Evolutionary conservation across 1,284 basidiomycete species (phyloP).

Genomic region (Cronartium quercuum): DNA sequence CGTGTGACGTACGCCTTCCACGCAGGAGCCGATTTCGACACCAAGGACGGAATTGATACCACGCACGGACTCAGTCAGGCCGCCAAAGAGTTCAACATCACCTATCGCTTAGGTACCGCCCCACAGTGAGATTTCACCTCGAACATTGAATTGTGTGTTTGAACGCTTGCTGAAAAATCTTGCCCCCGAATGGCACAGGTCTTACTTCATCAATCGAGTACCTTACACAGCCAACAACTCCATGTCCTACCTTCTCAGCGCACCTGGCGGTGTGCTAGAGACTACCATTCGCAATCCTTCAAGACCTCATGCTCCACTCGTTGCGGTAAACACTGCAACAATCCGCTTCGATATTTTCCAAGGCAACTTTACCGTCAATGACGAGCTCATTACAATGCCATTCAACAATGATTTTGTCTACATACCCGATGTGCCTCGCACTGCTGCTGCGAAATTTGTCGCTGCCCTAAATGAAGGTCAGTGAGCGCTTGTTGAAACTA

Average conservation of each 20-base stretch:
- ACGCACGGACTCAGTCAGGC: conserved; percentile 38
- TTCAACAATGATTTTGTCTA: conserved; percentile 57
- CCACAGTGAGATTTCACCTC: conserved; percentile 39
- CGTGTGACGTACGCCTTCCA: conserved; percentile 63
- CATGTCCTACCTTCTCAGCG: conserved; percentile 41
- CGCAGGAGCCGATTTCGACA: conserved; percentile 42
- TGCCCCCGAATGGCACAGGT: conserved; percentile 24
- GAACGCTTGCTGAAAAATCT: neutral
- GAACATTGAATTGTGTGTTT: neutral
- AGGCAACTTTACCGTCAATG: conserved; percentile 46
- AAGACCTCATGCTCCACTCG: conserved; percentile 35
- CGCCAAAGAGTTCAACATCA: conserved; percentile 43
- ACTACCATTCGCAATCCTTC: conserved; percentile 37
- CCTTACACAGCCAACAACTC: conserved; percentile 39
- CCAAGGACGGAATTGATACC: conserved; percentile 38
- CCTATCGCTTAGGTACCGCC: conserved; percentile 41
- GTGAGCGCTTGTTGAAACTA: neutral
- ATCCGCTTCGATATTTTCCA: conserved; percentile 47
- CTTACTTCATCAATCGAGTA: conserved; percentile 30
- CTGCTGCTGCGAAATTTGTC: conserved; percentile 40
- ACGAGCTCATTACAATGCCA: conserved; percentile 57
- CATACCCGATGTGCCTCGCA: conserved; percentile 41
- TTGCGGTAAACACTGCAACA: conserved; percentile 45
- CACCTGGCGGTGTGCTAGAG: conserved; percentile 40
- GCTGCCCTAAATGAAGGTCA: conserved; percentile 43